A percentile compares a stretch with the other conserved stretches of the same genome.
Conservation (phyloP, 2,329 filamentous ascomycete genomes). For the Scedosporium dehoogii region DNA sequence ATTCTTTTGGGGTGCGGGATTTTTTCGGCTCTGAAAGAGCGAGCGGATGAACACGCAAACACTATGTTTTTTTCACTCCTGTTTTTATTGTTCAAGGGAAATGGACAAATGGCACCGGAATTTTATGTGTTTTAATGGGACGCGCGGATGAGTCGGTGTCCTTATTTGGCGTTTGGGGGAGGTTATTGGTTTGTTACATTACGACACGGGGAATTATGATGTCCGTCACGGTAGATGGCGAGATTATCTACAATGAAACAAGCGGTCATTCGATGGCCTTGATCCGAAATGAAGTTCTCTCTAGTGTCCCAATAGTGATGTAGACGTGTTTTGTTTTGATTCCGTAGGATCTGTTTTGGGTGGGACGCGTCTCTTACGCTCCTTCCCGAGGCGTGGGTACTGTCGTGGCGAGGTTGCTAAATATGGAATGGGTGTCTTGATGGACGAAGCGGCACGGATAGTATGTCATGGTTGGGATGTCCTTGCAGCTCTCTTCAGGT, state of each 20-base stretch:
- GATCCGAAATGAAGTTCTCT: background rate
- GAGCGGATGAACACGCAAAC: background rate
- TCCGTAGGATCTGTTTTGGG: background rate
- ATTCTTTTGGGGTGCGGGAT: background rate
- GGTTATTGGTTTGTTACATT: background rate
- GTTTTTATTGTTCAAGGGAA: slow-evolving; percentile 1
- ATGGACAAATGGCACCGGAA: background rate
- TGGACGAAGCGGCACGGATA: too few species aligned
- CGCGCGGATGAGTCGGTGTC: background rate
- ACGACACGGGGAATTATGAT: background rate
- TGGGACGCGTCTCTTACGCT: too few species aligned
- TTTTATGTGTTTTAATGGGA: background rate
- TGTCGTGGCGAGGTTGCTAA: too few species aligned
- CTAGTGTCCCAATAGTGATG: background rate
- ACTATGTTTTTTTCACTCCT: background rate
- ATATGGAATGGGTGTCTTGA: too few species aligned
- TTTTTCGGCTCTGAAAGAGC: background rate
- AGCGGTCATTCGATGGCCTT: background rate
- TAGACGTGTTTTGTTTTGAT: background rate
- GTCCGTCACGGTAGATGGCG: background rate
- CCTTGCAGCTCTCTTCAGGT: too few species aligned
- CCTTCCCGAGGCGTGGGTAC: too few species aligned
- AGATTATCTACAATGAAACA: background rate
- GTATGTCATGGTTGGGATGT: background rate
- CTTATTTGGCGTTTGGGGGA: background rate